Percentiles rank a stretch among this genome's conserved stretches.
phyloP scores from a whole-genome alignment of 108 stramenopile genomes.

The Mayamaea pseudoterrestris region DNA sequence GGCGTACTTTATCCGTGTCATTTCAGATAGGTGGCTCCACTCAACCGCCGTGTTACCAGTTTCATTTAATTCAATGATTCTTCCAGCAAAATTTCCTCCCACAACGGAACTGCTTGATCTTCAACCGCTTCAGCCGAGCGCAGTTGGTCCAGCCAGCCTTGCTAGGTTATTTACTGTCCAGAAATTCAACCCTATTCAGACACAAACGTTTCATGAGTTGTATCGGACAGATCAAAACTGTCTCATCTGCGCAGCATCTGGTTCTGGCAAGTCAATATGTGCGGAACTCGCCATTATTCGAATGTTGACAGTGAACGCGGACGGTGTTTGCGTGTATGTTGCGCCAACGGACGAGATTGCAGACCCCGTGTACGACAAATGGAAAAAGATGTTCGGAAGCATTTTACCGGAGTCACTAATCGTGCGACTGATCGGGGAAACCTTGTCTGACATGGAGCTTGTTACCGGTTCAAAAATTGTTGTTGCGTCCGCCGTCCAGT shows the following conservation, averaged over 20 bases:
- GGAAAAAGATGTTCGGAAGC: conserved; percentile 68
- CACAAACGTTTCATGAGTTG: conserved; percentile 91
- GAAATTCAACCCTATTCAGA: conserved; percentile 97
- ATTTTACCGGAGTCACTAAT: conserved; percentile 56
- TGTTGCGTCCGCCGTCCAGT: conserved; percentile 74
- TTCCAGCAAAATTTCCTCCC: conserved; percentile 92
- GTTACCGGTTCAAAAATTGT: conserved; percentile 63
- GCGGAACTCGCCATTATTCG: conserved; percentile 94
- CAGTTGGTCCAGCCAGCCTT: conserved; percentile 68
- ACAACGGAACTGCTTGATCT: conserved; percentile 95
- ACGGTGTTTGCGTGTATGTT: conserved; percentile 86
- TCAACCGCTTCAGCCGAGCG: conserved; percentile 83
- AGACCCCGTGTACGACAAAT: conserved; percentile 43
- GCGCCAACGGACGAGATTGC: conserved; percentile 85
- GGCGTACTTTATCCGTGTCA: conserved; percentile 91
- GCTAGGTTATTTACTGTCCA: conserved; percentile 50
- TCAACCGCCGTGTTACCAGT: conserved; percentile 83
- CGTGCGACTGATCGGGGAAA: conserved; percentile 80
- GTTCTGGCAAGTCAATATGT: conserved; percentile 84
- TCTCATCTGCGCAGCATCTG: conserved; percentile 92
- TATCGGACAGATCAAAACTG: conserved; percentile 86
- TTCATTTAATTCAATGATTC: conserved; percentile 90
- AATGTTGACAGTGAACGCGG: conserved; percentile 61
- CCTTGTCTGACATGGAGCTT: conserved; percentile 75
- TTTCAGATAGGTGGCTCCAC: conserved; percentile 96